Evolutionary conservation across 2,329 filamentous ascomycete genomes (phyloP).

Genomic region (Curvularia spicifera): DNA sequence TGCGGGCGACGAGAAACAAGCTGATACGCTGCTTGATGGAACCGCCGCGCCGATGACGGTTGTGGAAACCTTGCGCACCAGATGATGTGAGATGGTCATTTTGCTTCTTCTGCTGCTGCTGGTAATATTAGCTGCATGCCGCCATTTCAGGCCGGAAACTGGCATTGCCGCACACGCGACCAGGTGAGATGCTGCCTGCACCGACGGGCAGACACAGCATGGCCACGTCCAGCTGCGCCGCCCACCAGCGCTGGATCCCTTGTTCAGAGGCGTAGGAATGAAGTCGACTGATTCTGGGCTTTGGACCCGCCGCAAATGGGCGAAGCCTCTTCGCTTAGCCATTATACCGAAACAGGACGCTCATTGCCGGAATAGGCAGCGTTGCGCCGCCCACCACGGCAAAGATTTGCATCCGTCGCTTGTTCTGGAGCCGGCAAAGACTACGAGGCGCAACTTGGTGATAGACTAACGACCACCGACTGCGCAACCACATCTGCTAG

Average conservation of each 20-base stretch:
- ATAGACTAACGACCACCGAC: neutral
- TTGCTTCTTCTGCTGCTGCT: neutral
- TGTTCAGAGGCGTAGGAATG: neutral
- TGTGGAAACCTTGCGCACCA: neutral
- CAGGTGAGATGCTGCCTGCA: neutral
- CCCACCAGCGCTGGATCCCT: neutral
- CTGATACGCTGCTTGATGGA: slow-evolving; percentile 12
- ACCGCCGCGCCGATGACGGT: slow-evolving; percentile 5
- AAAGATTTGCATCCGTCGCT: neutral
- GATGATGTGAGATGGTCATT: neutral
- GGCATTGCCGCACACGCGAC: neutral
- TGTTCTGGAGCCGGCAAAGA: slow-evolving; percentile 2
- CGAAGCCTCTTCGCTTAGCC: neutral
- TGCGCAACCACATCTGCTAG: neutral
- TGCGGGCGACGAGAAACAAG: slow-evolving; percentile 10
- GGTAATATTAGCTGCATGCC: neutral
- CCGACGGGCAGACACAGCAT: neutral
- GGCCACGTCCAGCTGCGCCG: neutral
- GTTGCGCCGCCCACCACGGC: neutral
- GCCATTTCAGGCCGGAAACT: neutral
- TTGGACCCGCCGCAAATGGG: neutral
- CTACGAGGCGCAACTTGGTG: neutral
- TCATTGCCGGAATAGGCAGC: neutral
- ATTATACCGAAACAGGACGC: neutral
- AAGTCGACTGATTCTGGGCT: neutral